These are phyloP conservation scores for Neobulgaria alba DNA, from an alignment of 2,329 filamentous ascomycete genomes.

Conservation along the genomic window DNA sequence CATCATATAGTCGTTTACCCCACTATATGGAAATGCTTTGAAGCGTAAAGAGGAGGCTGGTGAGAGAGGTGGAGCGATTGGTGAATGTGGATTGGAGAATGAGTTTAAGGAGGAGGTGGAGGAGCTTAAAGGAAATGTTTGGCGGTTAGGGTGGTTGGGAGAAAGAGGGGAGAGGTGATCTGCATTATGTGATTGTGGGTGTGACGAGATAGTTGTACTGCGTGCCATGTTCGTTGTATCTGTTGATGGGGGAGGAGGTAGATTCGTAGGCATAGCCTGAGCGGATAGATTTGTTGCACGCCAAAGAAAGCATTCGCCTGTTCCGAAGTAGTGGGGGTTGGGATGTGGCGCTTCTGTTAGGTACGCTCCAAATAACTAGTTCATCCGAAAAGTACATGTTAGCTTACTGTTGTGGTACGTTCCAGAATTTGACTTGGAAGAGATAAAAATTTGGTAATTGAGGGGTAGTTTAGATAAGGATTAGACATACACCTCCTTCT, in stretches of 20 bases:
- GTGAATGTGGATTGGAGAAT: constrained; percentile 21
- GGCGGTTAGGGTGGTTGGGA: constrained; percentile 27
- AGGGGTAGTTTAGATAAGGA: background rate
- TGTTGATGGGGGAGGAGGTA: constrained; percentile 60
- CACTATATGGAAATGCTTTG: constrained; percentile 94
- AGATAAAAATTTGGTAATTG: too few species aligned
- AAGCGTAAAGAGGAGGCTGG: constrained; percentile 65
- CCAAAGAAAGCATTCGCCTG: constrained; percentile 93
- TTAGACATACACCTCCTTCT: constrained; percentile 57
- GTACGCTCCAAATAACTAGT: constrained; percentile 80
- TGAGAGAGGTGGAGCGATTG: constrained; percentile 14
- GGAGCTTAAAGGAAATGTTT: constrained; percentile 10
- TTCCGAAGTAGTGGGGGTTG: constrained; percentile 80
- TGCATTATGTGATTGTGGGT: constrained; percentile 8
- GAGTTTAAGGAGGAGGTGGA: constrained; percentile 18
- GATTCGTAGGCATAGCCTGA: constrained; percentile 33
- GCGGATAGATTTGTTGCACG: constrained; percentile 59
- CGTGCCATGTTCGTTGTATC: constrained; percentile 54
- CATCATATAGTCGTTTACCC: constrained; percentile 94
- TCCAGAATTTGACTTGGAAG: too few species aligned
- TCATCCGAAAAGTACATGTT: background rate
- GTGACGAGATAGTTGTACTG: constrained; percentile 46
- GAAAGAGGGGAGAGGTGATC: constrained; percentile 18
- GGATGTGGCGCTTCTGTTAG: constrained; percentile 82
- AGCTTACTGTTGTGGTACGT: background rate